A percentile compares a stretch with the other conserved stretches of the same genome.
Conservation (phyloP, 805 yeast species). For the Suhomyces emberorum region DNA sequence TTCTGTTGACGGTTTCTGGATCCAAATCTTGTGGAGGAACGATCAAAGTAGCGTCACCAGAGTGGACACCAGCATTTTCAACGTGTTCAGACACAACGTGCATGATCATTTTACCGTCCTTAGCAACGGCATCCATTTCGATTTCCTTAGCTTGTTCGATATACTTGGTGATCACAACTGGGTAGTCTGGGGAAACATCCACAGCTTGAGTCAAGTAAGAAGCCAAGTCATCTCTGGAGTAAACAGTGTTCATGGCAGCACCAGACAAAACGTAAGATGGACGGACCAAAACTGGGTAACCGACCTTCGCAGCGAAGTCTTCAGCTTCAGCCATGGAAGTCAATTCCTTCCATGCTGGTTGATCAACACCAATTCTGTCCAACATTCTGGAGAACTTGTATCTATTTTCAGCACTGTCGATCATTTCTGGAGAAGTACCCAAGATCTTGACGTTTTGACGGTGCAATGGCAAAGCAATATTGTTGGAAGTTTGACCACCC, state of each 20-base stretch:
- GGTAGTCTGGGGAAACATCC: conserved; percentile 95
- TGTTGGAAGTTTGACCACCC: conserved; percentile 99
- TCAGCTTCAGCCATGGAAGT: conserved; percentile 92
- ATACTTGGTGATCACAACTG: conserved; percentile 95
- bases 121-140: conserved; percentile 98
- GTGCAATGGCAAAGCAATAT: conserved; percentile 88
- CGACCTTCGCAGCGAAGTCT: conserved; percentile 82
- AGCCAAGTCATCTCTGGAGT: conserved; percentile 83
- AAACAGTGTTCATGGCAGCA: conserved; percentile 98
- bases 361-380: conserved; percentile 95
- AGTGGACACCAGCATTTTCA: conserved; percentile 98
- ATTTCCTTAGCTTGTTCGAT: conserved; percentile 97
- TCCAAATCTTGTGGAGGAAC: conserved; percentile 96
- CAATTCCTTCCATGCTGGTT: conserved; percentile 98
- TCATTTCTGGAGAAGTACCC: conserved; percentile 98
- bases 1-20: conserved; percentile 85
- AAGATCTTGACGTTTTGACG: conserved; percentile 92
- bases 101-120: conserved; percentile 90
- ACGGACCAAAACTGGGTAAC: conserved; percentile 94
- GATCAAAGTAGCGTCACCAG: conserved; percentile 97
- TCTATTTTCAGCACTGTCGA: conserved; percentile 96
- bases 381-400: conserved; percentile 97
- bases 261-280: conserved; percentile 97
- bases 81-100: conserved; percentile 98
- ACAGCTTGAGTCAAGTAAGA: conserved; percentile 90